Conservation (phyloP, 1,284 basidiomycete species). For the Neolentinus lepideus region DNA sequence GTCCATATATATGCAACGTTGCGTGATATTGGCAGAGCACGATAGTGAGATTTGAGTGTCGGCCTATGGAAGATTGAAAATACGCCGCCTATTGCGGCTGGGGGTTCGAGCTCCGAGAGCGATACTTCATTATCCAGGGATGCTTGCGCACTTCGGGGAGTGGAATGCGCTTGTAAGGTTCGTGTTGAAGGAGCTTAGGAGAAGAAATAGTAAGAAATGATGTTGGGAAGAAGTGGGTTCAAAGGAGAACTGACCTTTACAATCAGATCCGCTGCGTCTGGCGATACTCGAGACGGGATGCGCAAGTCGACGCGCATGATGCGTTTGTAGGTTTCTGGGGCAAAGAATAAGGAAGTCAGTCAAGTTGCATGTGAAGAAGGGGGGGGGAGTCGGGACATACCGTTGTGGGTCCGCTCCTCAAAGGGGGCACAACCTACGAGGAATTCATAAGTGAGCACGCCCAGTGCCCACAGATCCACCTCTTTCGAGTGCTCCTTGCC, state of each 20-base stretch:
- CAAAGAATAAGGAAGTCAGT: conserved; percentile 1
- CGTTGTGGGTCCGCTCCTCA: conserved; percentile 76
- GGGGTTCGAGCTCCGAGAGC: conserved; percentile 35
- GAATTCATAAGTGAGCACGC: conserved; percentile 95
- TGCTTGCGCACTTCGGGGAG: conserved; percentile 79
- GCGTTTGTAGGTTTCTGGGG: conserved; percentile 76
- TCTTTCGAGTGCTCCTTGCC: conserved; percentile 81
- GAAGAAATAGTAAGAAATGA: neutral
- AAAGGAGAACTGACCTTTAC: conserved; percentile 31
- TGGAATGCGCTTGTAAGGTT: conserved; percentile 79
- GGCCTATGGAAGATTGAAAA: too few species aligned
- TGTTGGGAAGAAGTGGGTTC: conserved; percentile 16
- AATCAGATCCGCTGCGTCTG: conserved; percentile 66
- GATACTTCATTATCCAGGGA: conserved; percentile 89
- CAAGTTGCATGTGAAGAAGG: neutral
- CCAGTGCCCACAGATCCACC: conserved; percentile 96
- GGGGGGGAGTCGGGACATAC: conserved; percentile 36
- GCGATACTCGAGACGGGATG: conserved; percentile 60
- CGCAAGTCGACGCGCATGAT: conserved; percentile 81
- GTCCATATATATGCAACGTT: too few species aligned
- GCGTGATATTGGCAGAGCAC: too few species aligned
- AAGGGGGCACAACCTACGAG: conserved; percentile 91
- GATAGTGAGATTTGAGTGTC: too few species aligned
- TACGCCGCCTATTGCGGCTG: neutral
- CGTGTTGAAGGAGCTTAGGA: conserved; percentile 79